Evolutionary conservation across 1,139 yeast genomes (phyloP).

Genomic region (Hanseniaspora sp.): DNA sequence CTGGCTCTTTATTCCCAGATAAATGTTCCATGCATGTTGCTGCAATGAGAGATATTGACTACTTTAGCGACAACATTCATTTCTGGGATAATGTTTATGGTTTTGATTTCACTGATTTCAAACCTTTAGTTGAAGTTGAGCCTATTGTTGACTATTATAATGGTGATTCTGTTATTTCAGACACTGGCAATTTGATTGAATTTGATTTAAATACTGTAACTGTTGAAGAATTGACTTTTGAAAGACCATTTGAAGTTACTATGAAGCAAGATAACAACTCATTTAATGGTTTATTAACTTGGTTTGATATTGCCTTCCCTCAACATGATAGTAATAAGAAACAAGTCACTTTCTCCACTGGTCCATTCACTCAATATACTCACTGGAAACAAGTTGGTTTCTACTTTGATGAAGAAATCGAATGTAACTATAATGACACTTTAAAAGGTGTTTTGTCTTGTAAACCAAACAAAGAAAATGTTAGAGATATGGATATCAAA

Average conservation of each 20-base stretch:
- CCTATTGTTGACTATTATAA: constrained; percentile 93
- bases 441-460: constrained; percentile 63
- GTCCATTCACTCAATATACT: constrained; percentile 71
- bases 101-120: constrained; percentile 72
- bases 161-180: constrained; percentile 61
- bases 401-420: constrained; percentile 73
- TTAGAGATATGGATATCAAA: constrained; percentile 74
- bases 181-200: constrained; percentile 58
- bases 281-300: constrained; percentile 79
- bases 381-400: constrained; percentile 98
- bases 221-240: constrained; percentile 70
- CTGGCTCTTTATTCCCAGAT: constrained; percentile 91
- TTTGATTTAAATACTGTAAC: constrained; percentile 84
- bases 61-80: constrained; percentile 83
- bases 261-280: constrained; percentile 54
- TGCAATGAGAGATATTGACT: constrained; percentile 88
- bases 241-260: constrained; percentile 51
- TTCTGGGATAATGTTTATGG: constrained; percentile 98
- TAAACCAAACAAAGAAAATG: constrained; percentile 65
- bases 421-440: constrained; percentile 64
- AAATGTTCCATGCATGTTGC: constrained; percentile 85
- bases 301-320: constrained; percentile 92
- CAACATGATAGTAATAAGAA: constrained; percentile 40
- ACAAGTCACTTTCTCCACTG: constrained; percentile 60
- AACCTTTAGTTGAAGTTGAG: constrained; percentile 72